Conservation (phyloP, 108 stramenopile genomes). For the Cyclotella sp. region DNA sequence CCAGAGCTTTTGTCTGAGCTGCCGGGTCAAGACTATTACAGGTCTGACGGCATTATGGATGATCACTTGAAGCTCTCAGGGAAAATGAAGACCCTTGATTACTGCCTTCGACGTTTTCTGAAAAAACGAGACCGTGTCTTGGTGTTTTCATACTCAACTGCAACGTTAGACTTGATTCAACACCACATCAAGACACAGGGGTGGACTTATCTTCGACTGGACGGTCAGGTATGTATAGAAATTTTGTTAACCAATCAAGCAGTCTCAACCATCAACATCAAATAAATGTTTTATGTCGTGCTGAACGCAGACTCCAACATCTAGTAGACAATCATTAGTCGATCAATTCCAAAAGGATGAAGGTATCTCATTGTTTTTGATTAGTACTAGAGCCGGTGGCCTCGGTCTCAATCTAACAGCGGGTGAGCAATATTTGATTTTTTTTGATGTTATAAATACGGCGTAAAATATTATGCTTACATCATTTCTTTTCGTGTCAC, state of each 20-base stretch:
- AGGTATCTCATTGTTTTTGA: conserved; percentile 73
- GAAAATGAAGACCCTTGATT: conserved; percentile 75
- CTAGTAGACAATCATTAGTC: conserved; percentile 68
- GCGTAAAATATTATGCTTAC: not conserved
- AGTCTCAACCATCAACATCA: not conserved
- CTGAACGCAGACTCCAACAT: conserved; percentile 55
- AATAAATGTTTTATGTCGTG: not conserved
- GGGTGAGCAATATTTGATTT: conserved; percentile 35
- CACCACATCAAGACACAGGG: conserved; percentile 64
- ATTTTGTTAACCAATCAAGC: not conserved
- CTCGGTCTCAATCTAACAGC: conserved; percentile 86
- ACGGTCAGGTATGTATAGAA: conserved; percentile 61
- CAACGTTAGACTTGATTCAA: conserved; percentile 88
- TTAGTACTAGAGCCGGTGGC: conserved; percentile 92
- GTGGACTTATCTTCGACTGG: conserved; percentile 81
- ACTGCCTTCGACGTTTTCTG: conserved; percentile 48
- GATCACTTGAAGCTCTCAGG: conserved; percentile 82
- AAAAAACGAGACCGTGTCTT: conserved; percentile 66
- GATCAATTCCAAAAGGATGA: conserved; percentile 83
- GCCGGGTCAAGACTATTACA: conserved; percentile 64
- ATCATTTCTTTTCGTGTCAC: not conserved
- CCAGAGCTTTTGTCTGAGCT: conserved; percentile 60
- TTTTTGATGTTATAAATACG: conserved; percentile 38
- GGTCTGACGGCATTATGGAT: conserved; percentile 72
- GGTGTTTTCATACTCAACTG: conserved; percentile 92